Base-by-base conservation (phyloP, 768 basidiomycete species). In the Lyophyllum atratum region DNA sequence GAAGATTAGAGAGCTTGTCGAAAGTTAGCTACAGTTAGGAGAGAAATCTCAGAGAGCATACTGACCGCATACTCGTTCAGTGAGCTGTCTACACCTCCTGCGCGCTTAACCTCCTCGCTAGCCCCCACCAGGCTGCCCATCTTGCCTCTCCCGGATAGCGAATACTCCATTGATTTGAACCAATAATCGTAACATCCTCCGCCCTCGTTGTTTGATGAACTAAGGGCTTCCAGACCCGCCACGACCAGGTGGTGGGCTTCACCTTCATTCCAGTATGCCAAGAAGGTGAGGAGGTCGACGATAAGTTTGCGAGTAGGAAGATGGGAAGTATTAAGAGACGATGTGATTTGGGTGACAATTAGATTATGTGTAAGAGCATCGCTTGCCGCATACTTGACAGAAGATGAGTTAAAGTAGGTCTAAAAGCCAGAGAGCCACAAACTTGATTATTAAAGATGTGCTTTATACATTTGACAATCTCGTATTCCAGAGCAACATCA, bases 101-200 rank as follows among this genome's bases (percentile, higher is more conserved):
- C 76, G 56, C 83, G 85, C 70, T 82, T 83, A 54, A 95, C 83
- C 63, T 98, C 95, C 14, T 95, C 92, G 64, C 95, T 96, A 22
- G 94, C 93, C 0, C 97, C 97, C 8, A 99, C 96, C 39, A 92
- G 72, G 68, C 92, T 97, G 1, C 96, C 96, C 93, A 98, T 95
- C 70, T 87, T 90, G 1, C 96, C 96, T 54, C 94, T 78, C 2
- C 95, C 95, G 46, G 85, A 81, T 17, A 98, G 78, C 2, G 84
- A 84, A 25, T 75, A 73, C 62, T 93, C 90, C 60, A 96, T 76
- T 0, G 87, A 88, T 63, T 86, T 88, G 68, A 98, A 92, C 95
- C 94, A 98, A 64, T 85, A 94, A 59, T 86, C 87, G 69, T 93
- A 98, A 52, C 77, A 83, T 29, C 84, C 82, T 21, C 78, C 77